A percentile compares a stretch with the other conserved stretches of the same genome.
These are phyloP conservation scores for Triadica sebifera DNA, from an alignment of 345 rosid species.

Conservation along the genomic window DNA sequence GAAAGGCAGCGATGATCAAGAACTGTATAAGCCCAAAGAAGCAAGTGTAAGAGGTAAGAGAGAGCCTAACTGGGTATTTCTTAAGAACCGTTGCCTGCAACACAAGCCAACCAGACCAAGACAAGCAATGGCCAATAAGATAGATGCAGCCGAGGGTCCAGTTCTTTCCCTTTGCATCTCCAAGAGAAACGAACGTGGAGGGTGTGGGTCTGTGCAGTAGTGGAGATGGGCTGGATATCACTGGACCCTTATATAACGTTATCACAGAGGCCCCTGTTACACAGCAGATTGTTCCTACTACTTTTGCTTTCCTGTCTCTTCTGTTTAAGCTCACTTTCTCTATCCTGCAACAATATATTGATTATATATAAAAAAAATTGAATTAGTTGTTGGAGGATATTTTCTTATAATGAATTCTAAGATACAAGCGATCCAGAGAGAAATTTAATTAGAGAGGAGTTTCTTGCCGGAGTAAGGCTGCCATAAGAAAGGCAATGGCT, in stretches of 20 bases:
- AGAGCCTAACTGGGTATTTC: slow-evolving; percentile 91
- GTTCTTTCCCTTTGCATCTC: slow-evolving; percentile 72
- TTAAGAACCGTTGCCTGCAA: slow-evolving; percentile 94
- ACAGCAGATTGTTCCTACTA: slow-evolving; percentile 70
- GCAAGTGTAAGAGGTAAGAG: slow-evolving; percentile 89
- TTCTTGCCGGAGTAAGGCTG: slow-evolving; percentile 69
- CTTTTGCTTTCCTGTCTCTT: slow-evolving; percentile 80
- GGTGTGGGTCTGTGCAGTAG: slow-evolving; percentile 39
- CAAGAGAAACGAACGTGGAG: slow-evolving; percentile 39
- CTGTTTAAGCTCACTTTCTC: slow-evolving; percentile 79
- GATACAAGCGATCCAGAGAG: no score
- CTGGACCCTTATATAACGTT: slow-evolving; percentile 88
- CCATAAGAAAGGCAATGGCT: slow-evolving; percentile 97
- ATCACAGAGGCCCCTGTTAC: slow-evolving; percentile 94
- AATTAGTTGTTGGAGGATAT: background rate
- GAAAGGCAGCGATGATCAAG: slow-evolving; percentile 70
- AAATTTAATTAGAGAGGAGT: no score
- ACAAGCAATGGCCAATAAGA: slow-evolving; percentile 89
- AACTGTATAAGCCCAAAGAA: slow-evolving; percentile 97
- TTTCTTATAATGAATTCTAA: no score
- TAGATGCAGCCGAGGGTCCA: slow-evolving; percentile 93
- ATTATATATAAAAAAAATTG: background rate
- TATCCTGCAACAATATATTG: slow-evolving; percentile 53
- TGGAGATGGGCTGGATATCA: slow-evolving; percentile 64
- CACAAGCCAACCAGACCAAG: slow-evolving; percentile 98